phyloP scores from a whole-genome alignment of 257 asterid species.

The Solanum microdontum region DNA sequence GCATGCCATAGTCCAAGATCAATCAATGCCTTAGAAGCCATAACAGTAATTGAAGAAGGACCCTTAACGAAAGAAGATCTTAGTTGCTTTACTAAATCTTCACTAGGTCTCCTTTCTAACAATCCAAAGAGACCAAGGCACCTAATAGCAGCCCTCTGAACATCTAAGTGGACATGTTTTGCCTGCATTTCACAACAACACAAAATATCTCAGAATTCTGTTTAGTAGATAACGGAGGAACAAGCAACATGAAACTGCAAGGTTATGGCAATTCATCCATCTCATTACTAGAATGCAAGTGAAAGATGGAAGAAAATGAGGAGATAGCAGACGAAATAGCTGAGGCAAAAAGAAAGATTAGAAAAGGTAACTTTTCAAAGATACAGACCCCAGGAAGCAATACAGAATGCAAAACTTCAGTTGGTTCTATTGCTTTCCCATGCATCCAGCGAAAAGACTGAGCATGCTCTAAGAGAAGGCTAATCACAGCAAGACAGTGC shows the following conservation, averaged over 20 bases:
- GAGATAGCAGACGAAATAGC: not conserved
- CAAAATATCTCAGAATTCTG: constrained; percentile 3
- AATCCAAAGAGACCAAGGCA: constrained; percentile 91
- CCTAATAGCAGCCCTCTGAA: constrained; percentile 81
- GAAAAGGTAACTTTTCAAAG: not conserved
- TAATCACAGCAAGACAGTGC: constrained; percentile 77
- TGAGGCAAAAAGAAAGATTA: not conserved
- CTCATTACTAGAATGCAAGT: not conserved
- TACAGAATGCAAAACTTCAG: constrained; percentile 65
- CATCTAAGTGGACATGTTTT: constrained; percentile 73
- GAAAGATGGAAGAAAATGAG: not conserved
- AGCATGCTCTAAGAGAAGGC: constrained; percentile 70
- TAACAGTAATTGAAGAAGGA: constrained; percentile 32
- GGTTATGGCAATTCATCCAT: not conserved
- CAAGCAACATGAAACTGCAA: not conserved
- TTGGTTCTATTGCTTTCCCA: constrained; percentile 62
- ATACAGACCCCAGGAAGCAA: constrained; percentile 88
- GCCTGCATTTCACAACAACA: constrained; percentile 43
- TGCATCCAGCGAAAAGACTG: constrained; percentile 60
- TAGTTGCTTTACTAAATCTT: constrained; percentile 56
- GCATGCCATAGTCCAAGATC: constrained; percentile 97
- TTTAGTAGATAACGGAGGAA: not conserved
- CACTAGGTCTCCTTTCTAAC: constrained; percentile 65
- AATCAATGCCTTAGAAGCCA: constrained; percentile 80
- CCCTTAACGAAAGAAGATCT: constrained; percentile 57